Evolutionary conservation across 2,329 filamentous ascomycete genomes (phyloP), one percentile per base, ranked within the genome.

Genomic region (Dactylellina leptospora): DNA sequence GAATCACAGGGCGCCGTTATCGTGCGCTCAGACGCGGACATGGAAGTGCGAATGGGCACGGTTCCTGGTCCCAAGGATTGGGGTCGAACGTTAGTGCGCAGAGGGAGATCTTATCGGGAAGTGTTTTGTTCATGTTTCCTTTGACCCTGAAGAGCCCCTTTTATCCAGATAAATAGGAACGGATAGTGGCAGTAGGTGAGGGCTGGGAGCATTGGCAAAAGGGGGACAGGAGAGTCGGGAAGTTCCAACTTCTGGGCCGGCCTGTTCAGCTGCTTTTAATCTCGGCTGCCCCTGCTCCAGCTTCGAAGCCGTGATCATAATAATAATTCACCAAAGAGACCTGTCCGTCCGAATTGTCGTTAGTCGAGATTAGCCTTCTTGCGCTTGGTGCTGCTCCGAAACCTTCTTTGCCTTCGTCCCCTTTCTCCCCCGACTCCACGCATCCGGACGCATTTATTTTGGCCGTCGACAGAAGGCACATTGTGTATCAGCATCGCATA

Each of bases 241-340:
- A 53, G 51, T 53, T 42, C 56, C 51, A 45, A 23, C 27, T 25
- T 71, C 40, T 30, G 48, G 42, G 45, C 56, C 42, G 63, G 45
- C 30, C 55, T 47, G n/a, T 71, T 71, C 66, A 71, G 51, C 58
- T 71, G 66, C 44, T 53, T 60, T 63, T 71, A 71, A 71, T 71
- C 66, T 71, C 66, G 66, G 66, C 53, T 63, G 58, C 42, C 64
- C 64, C 50, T 62, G 56, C 56, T 56, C 58, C 58, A 45, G 40
- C 50, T 56, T 53, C n/a, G 16, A 22, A n/a, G 11, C 20, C 10
- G 20, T n/a, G n/a, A n/a, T n/a, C n/a, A n/a, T n/a, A n/a, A n/a
- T n/a, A n/a, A n/a, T n/a, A n/a, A n/a, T n/a, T n/a, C n/a, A n/a
- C n/a, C n/a, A n/a, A n/a, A n/a, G n/a, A n/a, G n/a, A n/a, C n/a